Evolutionary conservation across 331 rosid species (phyloP).

Genomic region (Malus hybrid): DNA sequence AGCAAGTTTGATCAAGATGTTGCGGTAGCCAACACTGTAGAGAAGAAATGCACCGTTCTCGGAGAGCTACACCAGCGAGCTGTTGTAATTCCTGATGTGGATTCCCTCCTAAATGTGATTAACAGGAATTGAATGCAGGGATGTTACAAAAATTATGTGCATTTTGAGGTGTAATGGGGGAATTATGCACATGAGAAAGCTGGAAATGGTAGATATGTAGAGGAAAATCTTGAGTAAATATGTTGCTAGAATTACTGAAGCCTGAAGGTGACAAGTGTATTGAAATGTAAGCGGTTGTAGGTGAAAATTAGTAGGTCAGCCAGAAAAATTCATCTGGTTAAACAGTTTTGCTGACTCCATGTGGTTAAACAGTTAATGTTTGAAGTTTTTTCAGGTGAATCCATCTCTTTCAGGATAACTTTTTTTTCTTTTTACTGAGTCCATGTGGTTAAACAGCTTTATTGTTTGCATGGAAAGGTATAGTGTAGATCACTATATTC

Average conservation of each 20-base stretch:
- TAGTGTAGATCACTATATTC: too few species aligned
- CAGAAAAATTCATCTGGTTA: background rate
- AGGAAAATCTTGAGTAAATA: constrained; percentile 10
- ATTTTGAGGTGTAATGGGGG: background rate
- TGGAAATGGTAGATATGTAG: constrained; percentile 11
- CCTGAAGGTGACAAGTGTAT: background rate
- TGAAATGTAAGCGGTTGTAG: background rate
- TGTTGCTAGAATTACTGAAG: constrained; percentile 3
- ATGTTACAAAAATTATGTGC: background rate
- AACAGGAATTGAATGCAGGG: constrained; percentile 7
- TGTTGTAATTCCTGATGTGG: constrained; percentile 46
- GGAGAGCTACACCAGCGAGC: constrained; percentile 44
- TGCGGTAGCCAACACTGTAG: constrained; percentile 45
- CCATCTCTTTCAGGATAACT: too few species aligned
- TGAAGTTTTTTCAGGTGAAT: background rate
- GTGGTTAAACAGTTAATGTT: background rate
- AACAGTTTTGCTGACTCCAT: background rate
- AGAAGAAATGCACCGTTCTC: constrained; percentile 43
- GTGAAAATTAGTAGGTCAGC: background rate
- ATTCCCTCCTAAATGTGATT: constrained; percentile 26
- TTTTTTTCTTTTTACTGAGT: too few species aligned
- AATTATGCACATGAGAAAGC: background rate
- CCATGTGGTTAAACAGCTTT: too few species aligned
- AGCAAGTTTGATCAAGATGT: constrained; percentile 34
- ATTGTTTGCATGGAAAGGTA: too few species aligned